Evolutionary conservation across 148 eudicot genomes (phyloP).

Genomic region (Linanthus parryae): DNA sequence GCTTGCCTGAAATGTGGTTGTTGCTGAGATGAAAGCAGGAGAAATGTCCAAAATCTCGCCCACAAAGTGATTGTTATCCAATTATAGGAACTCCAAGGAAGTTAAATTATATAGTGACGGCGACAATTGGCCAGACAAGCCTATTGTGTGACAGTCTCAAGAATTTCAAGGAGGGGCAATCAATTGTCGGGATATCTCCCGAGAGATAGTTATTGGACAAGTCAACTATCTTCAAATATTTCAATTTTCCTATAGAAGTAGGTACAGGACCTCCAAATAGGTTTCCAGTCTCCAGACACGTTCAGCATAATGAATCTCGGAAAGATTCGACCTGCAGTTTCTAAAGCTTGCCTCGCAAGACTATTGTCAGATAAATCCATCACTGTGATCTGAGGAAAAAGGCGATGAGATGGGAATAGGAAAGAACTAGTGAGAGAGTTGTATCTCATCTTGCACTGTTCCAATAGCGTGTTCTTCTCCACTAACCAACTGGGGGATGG

Average conservation of each 20-base stretch:
- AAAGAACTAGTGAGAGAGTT: too few relatives aligned
- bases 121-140: neutral
- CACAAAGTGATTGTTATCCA: neutral
- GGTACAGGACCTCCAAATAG: neutral
- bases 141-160: neutral
- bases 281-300: neutral
- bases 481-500: neutral
- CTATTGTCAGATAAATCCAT: too few relatives aligned
- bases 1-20: too few relatives aligned
- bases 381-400: too few relatives aligned
- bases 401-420: too few relatives aligned
- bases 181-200: too few relatives aligned
- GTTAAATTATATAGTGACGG: neutral
- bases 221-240: too few relatives aligned
- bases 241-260: neutral
- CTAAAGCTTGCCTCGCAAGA: neutral
- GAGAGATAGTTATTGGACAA: too few relatives aligned
- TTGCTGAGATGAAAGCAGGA: neutral
- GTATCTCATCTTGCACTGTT: too few relatives aligned
- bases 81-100: neutral
- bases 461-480: neutral
- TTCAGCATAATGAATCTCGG: neutral
- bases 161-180: neutral
- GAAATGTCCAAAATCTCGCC: neutral
- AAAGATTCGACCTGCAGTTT: neutral